phyloP scores from a whole-genome alignment of 257 asterid species.

The Coffea eugenioides region DNA sequence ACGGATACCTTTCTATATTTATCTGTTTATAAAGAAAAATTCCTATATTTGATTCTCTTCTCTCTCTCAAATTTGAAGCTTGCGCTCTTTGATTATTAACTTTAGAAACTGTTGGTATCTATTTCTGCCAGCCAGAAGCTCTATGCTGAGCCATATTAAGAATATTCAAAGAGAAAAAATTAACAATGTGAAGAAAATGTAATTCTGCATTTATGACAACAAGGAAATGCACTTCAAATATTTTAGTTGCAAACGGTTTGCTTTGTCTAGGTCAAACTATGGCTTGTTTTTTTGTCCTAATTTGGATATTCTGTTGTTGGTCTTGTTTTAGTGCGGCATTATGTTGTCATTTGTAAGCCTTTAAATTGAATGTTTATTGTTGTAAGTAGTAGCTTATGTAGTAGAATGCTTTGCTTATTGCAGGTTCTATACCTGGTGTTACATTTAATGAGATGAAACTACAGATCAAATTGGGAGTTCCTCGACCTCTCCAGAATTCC shows the following conservation, averaged over 20 bases:
- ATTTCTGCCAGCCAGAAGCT: not conserved
- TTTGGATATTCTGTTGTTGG: not conserved
- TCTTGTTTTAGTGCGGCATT: not conserved
- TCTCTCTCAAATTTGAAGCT: not conserved
- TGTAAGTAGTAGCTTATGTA: not conserved
- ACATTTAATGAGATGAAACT: constrained; percentile 88
- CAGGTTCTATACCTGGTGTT: constrained; percentile 92
- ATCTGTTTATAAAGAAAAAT: not conserved
- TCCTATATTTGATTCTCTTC: not conserved
- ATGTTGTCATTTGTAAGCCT: not conserved
- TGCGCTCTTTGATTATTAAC: not conserved
- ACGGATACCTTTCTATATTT: not conserved
- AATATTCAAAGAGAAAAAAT: not conserved
- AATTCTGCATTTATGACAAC: not conserved
- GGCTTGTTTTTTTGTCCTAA: not conserved
- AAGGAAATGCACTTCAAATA: not conserved
- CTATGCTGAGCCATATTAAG: not conserved
- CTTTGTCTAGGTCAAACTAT: not conserved
- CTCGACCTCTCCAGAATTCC: constrained; percentile 61
- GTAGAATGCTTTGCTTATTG: constrained; percentile 15
- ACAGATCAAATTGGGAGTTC: constrained; percentile 91
- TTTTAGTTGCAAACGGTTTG: not conserved
- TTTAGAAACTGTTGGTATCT: not conserved
- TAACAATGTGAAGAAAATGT: not conserved
- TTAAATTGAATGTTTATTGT: not conserved